Conservation (phyloP, 2,329 filamentous ascomycete genomes). For the Magnaporthales sp. region DNA sequence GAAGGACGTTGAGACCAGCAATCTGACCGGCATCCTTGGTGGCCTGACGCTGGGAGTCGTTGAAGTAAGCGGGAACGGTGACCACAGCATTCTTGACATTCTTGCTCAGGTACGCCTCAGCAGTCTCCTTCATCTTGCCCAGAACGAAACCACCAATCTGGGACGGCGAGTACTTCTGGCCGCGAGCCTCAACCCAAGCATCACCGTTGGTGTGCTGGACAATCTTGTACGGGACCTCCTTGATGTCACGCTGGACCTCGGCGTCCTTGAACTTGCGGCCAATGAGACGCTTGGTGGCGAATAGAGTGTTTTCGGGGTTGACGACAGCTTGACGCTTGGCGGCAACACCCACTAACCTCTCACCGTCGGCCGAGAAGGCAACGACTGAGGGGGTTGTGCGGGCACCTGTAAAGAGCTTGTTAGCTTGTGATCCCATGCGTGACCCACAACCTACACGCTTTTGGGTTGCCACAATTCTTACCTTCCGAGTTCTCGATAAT, state of each 20-base stretch:
- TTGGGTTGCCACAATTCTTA: slow-evolving; percentile 34
- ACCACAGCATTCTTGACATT: slow-evolving; percentile 92
- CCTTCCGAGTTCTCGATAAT: slow-evolving; percentile 98
- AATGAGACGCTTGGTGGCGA: slow-evolving; percentile 97
- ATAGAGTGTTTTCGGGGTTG: slow-evolving; percentile 97
- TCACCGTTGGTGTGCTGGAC: slow-evolving; percentile 95
- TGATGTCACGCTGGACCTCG: slow-evolving; percentile 93
- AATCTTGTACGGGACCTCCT: slow-evolving; percentile 98
- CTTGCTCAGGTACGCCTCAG: slow-evolving; percentile 86
- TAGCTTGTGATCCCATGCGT: slow-evolving; percentile 5
- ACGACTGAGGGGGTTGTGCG: slow-evolving; percentile 91
- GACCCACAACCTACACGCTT: too few relatives aligned
- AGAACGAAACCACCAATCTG: slow-evolving; percentile 95
- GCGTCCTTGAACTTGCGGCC: slow-evolving; percentile 91
- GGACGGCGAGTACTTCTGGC: slow-evolving; percentile 95
- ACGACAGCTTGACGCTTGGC: slow-evolving; percentile 98
- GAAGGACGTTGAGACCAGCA: slow-evolving; percentile 88
- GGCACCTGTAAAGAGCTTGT: slow-evolving; percentile 47
- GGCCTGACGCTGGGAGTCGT: slow-evolving; percentile 94
- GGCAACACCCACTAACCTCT: slow-evolving; percentile 92
- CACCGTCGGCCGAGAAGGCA: slow-evolving; percentile 89
- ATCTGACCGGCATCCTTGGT: slow-evolving; percentile 98
- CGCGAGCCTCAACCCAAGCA: slow-evolving; percentile 89
- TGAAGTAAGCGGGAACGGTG: slow-evolving; percentile 97
- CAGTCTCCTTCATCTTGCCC: slow-evolving; percentile 99